These are phyloP conservation scores for Bipolaris sorokiniana DNA, from an alignment of 2,329 filamentous ascomycete genomes.

Conservation along the genomic window DNA sequence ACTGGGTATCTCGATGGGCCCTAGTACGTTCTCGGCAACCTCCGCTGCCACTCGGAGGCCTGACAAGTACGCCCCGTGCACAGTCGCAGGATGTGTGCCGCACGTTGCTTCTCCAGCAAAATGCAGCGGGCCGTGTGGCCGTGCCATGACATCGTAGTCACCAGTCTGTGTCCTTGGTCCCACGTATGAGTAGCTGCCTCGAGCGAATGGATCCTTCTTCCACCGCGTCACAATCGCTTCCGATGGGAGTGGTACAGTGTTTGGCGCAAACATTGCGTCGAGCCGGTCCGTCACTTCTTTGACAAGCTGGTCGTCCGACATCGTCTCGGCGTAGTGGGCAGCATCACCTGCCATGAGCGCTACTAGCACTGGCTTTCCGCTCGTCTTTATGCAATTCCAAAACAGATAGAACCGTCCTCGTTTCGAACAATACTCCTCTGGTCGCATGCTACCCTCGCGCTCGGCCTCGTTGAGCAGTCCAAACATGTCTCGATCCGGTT, in stretches of 20 bases:
- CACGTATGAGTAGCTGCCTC: slow-evolving; percentile 94
- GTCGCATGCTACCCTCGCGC: slow-evolving; percentile 72
- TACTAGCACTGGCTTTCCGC: slow-evolving; percentile 82
- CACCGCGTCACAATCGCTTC: slow-evolving; percentile 92
- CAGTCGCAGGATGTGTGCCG: slow-evolving; percentile 92
- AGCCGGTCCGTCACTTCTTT: slow-evolving; percentile 81
- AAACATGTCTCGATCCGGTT: slow-evolving; percentile 87
- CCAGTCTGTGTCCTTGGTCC: slow-evolving; percentile 80
- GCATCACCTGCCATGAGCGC: slow-evolving; percentile 96
- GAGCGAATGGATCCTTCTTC: slow-evolving; percentile 88
- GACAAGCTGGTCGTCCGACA: slow-evolving; percentile 76
- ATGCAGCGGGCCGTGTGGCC: slow-evolving; percentile 81
- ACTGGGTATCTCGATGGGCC: slow-evolving; percentile 75
- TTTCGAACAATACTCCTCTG: slow-evolving; percentile 77
- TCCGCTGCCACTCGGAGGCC: slow-evolving; percentile 89
- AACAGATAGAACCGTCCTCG: slow-evolving; percentile 97
- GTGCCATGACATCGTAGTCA: slow-evolving; percentile 93
- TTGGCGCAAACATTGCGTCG: slow-evolving; percentile 71
- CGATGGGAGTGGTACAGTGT: slow-evolving; percentile 72
- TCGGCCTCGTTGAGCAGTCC: slow-evolving; percentile 81
- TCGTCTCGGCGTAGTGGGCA: slow-evolving; percentile 83
- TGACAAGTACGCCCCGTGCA: slow-evolving; percentile 94
- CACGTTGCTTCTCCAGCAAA: slow-evolving; percentile 98
- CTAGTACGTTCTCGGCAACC: slow-evolving; percentile 78
- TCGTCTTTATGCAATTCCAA: slow-evolving; percentile 93